phyloP scores from a whole-genome alignment of 495 filamentous ascomycete genomes.

The Hyaloscypha variabilis region DNA sequence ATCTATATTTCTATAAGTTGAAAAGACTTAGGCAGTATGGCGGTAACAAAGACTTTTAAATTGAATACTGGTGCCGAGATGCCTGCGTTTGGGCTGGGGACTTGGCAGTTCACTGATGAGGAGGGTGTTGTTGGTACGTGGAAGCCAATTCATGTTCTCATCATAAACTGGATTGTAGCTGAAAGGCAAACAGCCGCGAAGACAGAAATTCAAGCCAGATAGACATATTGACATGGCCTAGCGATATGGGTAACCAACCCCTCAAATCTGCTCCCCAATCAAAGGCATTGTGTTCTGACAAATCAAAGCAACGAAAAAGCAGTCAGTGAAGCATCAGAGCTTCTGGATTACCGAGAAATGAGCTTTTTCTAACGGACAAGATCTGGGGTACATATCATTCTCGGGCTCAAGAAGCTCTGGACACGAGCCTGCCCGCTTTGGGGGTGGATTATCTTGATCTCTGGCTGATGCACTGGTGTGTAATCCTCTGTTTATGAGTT shows the following conservation, averaged over 20 bases:
- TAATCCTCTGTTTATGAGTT: not conserved
- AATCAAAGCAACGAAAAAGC: not conserved
- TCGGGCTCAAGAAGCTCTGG: constrained; percentile 58
- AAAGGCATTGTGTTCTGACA: not conserved
- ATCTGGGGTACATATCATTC: constrained; percentile 70
- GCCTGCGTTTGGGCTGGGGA: constrained; percentile 74
- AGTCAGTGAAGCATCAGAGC: not conserved
- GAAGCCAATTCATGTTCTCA: not conserved
- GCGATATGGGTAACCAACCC: not conserved
- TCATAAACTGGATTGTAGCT: not conserved
- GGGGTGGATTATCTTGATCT: constrained; percentile 69
- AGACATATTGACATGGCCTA: constrained; percentile 54
- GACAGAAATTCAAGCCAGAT: constrained; percentile 52
- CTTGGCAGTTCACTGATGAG: constrained; percentile 72
- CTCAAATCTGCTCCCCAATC: constrained; percentile 31
- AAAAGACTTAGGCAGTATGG: not conserved
- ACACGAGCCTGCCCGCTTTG: constrained; percentile 63
- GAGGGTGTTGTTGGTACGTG: not conserved
- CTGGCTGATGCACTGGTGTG: constrained; percentile 64
- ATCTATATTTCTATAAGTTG: too few relatives aligned
- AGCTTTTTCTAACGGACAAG: constrained; percentile 73
- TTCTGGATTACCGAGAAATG: constrained; percentile 43
- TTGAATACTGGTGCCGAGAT: constrained; percentile 77
- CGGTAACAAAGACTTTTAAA: constrained; percentile 43
- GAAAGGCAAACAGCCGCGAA: constrained; percentile 23